A percentile compares a stretch with the other conserved stretches of the same genome.
These are phyloP conservation scores for Tylopilus vinaceipallidus DNA, from an alignment of 768 basidiomycete genomes.

Conservation along the genomic window DNA sequence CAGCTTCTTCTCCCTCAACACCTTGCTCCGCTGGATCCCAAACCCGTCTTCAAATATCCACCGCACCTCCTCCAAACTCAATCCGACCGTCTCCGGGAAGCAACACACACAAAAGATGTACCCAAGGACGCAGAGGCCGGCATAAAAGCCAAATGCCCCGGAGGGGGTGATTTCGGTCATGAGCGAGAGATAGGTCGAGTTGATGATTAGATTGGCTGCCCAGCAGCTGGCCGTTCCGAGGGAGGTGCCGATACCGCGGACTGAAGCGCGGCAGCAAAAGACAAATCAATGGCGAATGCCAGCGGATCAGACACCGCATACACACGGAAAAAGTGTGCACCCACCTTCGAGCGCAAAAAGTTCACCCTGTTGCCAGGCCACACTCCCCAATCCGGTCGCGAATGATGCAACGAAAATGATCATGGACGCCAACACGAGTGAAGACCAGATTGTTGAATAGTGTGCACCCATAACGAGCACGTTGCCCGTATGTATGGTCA, in stretches of 20 bases:
- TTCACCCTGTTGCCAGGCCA: constrained; percentile 88
- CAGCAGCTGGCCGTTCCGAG: constrained; percentile 77
- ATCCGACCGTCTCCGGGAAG: constrained; percentile 80
- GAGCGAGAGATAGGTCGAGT: constrained; percentile 76
- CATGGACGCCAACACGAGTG: constrained; percentile 75
- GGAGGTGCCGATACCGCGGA: constrained; percentile 75
- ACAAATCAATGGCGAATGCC: background rate
- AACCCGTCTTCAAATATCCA: constrained; percentile 63
- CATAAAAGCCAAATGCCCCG: constrained; percentile 77
- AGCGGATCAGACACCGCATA: background rate
- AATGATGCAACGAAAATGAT: constrained; percentile 81
- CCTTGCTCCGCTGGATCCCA: constrained; percentile 56
- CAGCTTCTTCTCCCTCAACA: constrained; percentile 37
- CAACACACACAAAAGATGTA: constrained; percentile 66
- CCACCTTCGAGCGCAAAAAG: constrained; percentile 75
- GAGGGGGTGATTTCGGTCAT: constrained; percentile 72
- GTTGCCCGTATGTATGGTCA: constrained; percentile 61
- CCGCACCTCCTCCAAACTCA: constrained; percentile 66
- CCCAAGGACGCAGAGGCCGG: constrained; percentile 65
- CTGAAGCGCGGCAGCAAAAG: background rate
- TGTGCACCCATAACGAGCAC: constrained; percentile 55
- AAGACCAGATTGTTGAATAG: constrained; percentile 63
- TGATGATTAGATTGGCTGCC: constrained; percentile 71
- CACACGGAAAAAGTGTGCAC: background rate
- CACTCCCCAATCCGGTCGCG: constrained; percentile 74